phyloP scores from a whole-genome alignment of 495 filamentous ascomycete species.

The Letharia columbiana region DNA sequence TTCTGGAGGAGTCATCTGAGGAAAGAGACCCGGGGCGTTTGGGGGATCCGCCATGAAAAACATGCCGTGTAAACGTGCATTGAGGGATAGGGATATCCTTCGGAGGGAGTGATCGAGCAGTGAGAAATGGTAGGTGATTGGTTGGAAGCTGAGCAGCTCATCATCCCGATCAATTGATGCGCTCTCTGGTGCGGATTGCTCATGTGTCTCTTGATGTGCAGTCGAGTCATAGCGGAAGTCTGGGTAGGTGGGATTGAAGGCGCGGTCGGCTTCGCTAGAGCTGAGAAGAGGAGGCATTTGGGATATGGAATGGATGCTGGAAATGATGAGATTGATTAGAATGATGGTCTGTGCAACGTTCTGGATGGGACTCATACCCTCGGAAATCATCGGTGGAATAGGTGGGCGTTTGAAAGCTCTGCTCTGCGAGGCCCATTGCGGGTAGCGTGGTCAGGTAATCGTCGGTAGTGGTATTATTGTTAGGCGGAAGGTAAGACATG shows the following conservation, averaged over 20 bases:
- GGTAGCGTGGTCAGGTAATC: constrained; percentile 48
- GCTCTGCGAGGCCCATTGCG: constrained; percentile 47
- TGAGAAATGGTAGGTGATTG: constrained; percentile 58
- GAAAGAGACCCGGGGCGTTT: constrained; percentile 55
- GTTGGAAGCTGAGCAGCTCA: constrained; percentile 72
- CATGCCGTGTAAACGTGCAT: constrained; percentile 86
- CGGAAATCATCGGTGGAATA: constrained; percentile 13
- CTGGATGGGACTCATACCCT: constrained; percentile 1
- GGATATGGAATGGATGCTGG: constrained; percentile 3
- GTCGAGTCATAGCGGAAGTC: constrained; percentile 20
- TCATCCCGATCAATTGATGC: constrained; percentile 58
- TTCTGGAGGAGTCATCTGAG: constrained; percentile 61
- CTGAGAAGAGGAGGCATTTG: constrained; percentile 10
- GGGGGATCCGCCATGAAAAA: constrained; percentile 88
- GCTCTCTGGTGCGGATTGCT: constrained; percentile 30
- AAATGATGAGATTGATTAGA: neutral
- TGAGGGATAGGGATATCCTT: constrained; percentile 51
- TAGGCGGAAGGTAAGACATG: constrained; percentile 50
- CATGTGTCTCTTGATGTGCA: constrained; percentile 17
- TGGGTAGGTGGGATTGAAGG: constrained; percentile 15
- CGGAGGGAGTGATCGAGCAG: constrained; percentile 61
- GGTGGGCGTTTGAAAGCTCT: constrained; percentile 28
- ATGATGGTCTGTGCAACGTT: neutral
- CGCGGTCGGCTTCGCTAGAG: constrained; percentile 12
- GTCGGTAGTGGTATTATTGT: constrained; percentile 40